Evolutionary conservation across 2,329 filamentous ascomycete genomes (phyloP).

Genomic region (Cladorrhinum sp.): DNA sequence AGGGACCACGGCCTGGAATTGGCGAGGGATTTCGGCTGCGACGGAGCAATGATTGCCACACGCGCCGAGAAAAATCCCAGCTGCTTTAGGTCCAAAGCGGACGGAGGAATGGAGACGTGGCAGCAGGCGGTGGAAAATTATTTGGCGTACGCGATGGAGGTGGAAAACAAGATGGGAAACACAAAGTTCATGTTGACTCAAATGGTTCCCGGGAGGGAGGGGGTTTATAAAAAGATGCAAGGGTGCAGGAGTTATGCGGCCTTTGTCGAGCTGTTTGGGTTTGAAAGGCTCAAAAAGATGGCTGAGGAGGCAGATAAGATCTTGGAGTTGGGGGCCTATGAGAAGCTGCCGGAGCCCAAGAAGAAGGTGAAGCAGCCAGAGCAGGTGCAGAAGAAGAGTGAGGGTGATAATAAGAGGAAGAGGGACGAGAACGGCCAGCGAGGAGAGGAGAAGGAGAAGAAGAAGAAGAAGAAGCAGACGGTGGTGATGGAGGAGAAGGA

Average conservation of each 20-base stretch:
- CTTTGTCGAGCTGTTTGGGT: conserved; percentile 61
- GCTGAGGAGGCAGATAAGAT: conserved; percentile 65
- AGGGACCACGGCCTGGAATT: conserved; percentile 70
- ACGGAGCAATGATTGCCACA: conserved; percentile 96
- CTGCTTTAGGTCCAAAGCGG: conserved; percentile 68
- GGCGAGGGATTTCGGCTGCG: conserved; percentile 75
- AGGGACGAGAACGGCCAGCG: no score
- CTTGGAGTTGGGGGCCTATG: conserved; percentile 56
- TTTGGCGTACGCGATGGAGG: conserved; percentile 66
- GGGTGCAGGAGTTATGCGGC: conserved; percentile 68
- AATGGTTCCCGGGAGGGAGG: conserved; percentile 77
- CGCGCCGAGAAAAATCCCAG: conserved; percentile 88
- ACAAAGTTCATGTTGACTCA: conserved; percentile 88
- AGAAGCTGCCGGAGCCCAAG: conserved; percentile 33
- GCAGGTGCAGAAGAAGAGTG: not conserved
- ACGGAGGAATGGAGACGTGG: conserved; percentile 74
- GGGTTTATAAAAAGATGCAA: conserved; percentile 59
- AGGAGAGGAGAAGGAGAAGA: conserved; percentile 1
- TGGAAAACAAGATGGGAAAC: conserved; percentile 86
- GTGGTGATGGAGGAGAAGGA: conserved; percentile 5
- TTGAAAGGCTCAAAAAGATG: conserved; percentile 59
- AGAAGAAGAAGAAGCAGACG: conserved; percentile 25
- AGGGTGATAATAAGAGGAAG: not conserved
- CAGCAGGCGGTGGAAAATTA: conserved; percentile 74
- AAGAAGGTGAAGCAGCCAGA: conserved; percentile 18